These are phyloP conservation scores for Lagenaria siceraria DNA, from an alignment of 306 rosid genomes.

Conservation along the genomic window DNA sequence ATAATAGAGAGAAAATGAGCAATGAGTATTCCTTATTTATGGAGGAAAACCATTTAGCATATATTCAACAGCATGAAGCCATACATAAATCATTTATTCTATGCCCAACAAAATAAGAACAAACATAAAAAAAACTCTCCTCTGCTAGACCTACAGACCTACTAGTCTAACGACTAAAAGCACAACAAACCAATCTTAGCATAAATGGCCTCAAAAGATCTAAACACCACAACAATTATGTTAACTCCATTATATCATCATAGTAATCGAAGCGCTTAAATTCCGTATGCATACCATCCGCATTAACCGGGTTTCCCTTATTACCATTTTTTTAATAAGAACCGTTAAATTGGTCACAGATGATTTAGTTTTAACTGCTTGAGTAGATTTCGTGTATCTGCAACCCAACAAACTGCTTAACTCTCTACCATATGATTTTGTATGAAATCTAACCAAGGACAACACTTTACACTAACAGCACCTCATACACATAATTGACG, in stretches of 20 bases:
- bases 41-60: neutral
- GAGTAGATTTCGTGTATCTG: neutral
- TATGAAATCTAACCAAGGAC: neutral
- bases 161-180: neutral
- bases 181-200: neutral
- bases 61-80: neutral
- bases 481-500: neutral
- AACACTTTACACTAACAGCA: neutral
- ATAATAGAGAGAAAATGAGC: neutral
- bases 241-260: neutral
- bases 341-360: neutral
- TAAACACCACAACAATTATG: neutral
- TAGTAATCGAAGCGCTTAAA: neutral
- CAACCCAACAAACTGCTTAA: neutral
- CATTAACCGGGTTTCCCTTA: neutral
- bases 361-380: neutral
- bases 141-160: neutral
- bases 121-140: neutral
- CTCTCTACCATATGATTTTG: neutral
- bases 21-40: neutral
- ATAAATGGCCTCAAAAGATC: neutral
- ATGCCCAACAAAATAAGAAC: neutral
- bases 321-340: neutral
- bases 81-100: neutral
- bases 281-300: neutral